phyloP scores from a whole-genome alignment of 169 alveolate species.

The Eimeria sp. region DNA sequence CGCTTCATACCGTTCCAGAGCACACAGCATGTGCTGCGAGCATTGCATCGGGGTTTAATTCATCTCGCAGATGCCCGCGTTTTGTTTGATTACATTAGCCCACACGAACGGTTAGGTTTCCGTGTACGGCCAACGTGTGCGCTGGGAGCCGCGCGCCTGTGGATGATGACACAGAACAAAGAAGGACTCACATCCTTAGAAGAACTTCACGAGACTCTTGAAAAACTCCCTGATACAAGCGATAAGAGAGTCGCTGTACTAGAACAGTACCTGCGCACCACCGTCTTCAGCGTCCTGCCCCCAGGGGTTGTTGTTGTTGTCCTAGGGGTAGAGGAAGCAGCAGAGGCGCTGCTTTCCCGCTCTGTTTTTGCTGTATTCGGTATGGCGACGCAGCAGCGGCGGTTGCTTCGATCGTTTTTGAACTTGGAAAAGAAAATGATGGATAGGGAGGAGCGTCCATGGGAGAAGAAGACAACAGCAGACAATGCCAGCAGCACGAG shows the following conservation, averaged over 20 bases:
- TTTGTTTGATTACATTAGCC: neutral
- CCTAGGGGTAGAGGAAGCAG: slow-evolving; percentile 20
- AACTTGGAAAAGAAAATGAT: neutral
- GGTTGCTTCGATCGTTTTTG: neutral
- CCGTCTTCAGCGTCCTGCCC: slow-evolving; percentile 10
- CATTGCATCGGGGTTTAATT: slow-evolving; percentile 23
- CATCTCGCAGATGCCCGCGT: slow-evolving; percentile 48
- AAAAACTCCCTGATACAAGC: neutral
- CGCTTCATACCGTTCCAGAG: slow-evolving; percentile 23
- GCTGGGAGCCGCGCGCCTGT: slow-evolving; percentile 25
- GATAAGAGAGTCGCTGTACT: slow-evolving; percentile 7
- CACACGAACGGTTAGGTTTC: neutral
- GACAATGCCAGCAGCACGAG: neutral
- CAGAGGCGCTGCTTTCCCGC: slow-evolving; percentile 29
- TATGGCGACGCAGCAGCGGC: slow-evolving; percentile 49
- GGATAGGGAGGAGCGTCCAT: neutral
- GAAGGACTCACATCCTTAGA: neutral
- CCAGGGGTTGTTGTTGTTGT: slow-evolving; percentile 4
- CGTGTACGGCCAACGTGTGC: slow-evolving; percentile 56
- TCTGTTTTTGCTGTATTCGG: slow-evolving; percentile 48
- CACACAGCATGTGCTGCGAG: slow-evolving; percentile 5
- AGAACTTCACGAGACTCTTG: slow-evolving; percentile 12
- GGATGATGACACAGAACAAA: slow-evolving; percentile 50
- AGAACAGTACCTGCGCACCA: neutral
- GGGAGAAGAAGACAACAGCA: neutral